A percentile compares a stretch with the other conserved stretches of the same genome.
These are phyloP conservation scores for Daldinia concentrica DNA, from an alignment of 495 filamentous ascomycete species.

Conservation along the genomic window DNA sequence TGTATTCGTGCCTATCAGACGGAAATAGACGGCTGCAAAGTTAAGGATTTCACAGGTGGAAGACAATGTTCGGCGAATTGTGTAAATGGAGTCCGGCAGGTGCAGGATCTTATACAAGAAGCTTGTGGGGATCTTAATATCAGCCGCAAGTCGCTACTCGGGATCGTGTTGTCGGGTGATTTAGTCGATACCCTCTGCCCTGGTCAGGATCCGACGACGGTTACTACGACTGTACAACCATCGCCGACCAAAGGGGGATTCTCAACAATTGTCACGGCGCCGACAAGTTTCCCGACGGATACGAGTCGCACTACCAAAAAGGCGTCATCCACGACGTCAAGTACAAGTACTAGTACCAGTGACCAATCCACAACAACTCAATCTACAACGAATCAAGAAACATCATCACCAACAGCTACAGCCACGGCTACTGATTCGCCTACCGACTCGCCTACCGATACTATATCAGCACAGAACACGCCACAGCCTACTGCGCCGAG, in stretches of 20 bases:
- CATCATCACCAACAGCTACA: slow-evolving; percentile 7
- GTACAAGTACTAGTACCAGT: slow-evolving; percentile 8
- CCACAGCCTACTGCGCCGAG: slow-evolving; percentile 21
- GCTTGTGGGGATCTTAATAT: slow-evolving; percentile 47
- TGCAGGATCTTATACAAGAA: slow-evolving; percentile 37
- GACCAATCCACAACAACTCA: slow-evolving; percentile 20
- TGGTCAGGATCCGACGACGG: slow-evolving; percentile 28
- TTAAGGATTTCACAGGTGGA: slow-evolving; percentile 48
- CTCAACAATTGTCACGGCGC: slow-evolving; percentile 27
- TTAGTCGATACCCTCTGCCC: slow-evolving; percentile 52
- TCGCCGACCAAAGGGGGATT: slow-evolving; percentile 25
- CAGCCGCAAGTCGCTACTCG: slow-evolving; percentile 46
- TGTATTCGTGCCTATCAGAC: slow-evolving; percentile 54
- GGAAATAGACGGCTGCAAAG: slow-evolving; percentile 47
- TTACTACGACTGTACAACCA: slow-evolving; percentile 32
- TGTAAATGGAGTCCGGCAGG: slow-evolving; percentile 43
- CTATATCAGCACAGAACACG: slow-evolving; percentile 26
- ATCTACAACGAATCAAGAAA: slow-evolving; percentile 22
- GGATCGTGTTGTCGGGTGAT: slow-evolving; percentile 47
- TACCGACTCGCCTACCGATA: slow-evolving; percentile 11
- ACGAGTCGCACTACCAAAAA: slow-evolving; percentile 12
- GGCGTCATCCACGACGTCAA: slow-evolving; percentile 19
- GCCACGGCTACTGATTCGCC: too few relatives aligned
- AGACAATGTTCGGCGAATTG: slow-evolving; percentile 51
- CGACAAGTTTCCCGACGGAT: slow-evolving; percentile 15